Conservation (phyloP, 495 filamentous ascomycete genomes). For the Neurospora terricola region DNA sequence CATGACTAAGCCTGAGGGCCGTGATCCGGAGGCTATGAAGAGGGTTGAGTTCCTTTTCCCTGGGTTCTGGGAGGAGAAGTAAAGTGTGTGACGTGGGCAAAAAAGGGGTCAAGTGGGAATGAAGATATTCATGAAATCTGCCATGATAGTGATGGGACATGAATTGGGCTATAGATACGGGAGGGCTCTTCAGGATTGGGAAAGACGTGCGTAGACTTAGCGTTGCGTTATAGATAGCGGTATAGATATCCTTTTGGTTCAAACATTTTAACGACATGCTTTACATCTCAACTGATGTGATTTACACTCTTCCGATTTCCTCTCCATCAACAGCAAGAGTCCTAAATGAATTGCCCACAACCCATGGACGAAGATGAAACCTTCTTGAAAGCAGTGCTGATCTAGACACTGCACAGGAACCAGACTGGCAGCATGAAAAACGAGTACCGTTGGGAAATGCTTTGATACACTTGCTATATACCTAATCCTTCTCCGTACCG, state of each 20-base stretch:
- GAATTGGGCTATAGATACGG: background rate
- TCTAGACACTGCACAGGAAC: background rate
- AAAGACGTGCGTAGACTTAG: background rate
- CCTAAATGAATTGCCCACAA: too few relatives aligned
- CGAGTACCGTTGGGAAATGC: background rate
- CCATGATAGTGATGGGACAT: background rate
- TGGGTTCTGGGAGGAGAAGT: slow-evolving; percentile 36
- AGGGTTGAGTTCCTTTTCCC: slow-evolving; percentile 73
- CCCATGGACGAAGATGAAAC: background rate
- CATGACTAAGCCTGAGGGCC: slow-evolving; percentile 57
- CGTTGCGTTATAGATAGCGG: background rate
- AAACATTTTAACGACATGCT: background rate
- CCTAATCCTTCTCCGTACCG: background rate
- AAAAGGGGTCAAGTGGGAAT: background rate
- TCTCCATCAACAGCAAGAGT: too few relatives aligned
- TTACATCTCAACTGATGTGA: background rate
- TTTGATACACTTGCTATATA: background rate
- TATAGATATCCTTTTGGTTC: background rate
- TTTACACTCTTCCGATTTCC: background rate
- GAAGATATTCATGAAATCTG: background rate
- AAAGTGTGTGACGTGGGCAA: background rate
- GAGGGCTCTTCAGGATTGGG: background rate
- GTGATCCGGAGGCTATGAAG: slow-evolving; percentile 53
- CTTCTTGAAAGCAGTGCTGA: background rate
- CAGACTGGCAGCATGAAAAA: background rate